These are phyloP conservation scores for Pholiota microspora DNA, from an alignment of 768 basidiomycete species.

Conservation along the genomic window DNA sequence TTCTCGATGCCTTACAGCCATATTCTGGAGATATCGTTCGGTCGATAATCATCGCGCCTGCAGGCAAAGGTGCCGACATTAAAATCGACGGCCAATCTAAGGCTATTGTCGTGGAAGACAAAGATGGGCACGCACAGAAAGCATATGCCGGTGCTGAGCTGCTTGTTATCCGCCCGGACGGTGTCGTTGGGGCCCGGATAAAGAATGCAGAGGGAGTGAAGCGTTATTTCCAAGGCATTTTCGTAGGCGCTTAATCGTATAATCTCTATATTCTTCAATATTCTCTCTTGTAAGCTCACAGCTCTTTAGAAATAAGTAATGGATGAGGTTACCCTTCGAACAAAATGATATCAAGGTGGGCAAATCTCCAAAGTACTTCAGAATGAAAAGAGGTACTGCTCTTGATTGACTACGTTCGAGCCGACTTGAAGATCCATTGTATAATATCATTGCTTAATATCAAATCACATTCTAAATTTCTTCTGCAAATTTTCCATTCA, in stretches of 20 bases:
- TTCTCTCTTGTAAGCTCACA: no score
- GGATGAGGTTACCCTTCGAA: no score
- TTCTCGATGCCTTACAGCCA: slow-evolving; percentile 5
- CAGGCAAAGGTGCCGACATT: not conserved
- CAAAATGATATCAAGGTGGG: no score
- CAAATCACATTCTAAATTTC: no score
- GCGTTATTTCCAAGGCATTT: not conserved
- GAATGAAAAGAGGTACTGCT: no score
- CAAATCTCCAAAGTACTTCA: no score
- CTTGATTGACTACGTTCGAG: no score
- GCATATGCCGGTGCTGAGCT: slow-evolving; percentile 44
- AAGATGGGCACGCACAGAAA: not conserved
- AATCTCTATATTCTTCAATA: no score
- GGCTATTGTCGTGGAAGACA: not conserved
- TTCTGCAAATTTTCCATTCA: no score
- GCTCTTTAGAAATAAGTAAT: no score
- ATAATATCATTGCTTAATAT: no score
- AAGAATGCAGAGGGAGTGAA: not conserved
- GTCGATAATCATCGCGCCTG: not conserved
- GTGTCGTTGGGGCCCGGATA: slow-evolving; percentile 23
- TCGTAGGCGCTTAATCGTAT: not conserved
- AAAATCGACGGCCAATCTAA: not conserved
- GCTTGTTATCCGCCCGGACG: slow-evolving; percentile 28
- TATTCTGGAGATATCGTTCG: not conserved
- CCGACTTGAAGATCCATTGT: no score